Conservation (phyloP, 352 stramenopile species). For the Phytophthora europaea region DNA sequence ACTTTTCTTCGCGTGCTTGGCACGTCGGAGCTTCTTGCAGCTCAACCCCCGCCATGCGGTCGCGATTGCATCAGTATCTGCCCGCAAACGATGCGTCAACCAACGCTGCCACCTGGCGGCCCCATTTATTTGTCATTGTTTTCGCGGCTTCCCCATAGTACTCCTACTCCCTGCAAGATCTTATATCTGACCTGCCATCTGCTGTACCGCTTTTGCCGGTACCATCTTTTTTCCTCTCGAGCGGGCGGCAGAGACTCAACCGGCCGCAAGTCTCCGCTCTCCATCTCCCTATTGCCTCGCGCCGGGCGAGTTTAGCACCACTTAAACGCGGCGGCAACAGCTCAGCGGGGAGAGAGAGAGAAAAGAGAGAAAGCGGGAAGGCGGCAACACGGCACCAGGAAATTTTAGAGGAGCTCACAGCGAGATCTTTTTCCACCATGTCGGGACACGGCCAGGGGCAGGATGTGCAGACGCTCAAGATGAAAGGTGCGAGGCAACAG, state of each 20-base stretch:
- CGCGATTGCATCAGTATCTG: not conserved
- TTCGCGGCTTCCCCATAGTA: not conserved
- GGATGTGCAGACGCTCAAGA: constrained; percentile 67
- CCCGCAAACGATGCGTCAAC: not conserved
- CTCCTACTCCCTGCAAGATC: not conserved
- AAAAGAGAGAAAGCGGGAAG: not conserved
- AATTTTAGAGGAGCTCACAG: not conserved
- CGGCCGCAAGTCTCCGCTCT: constrained; percentile 12
- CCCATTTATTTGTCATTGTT: not conserved
- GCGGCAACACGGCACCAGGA: not conserved
- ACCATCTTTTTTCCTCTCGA: constrained; percentile 22
- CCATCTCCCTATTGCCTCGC: constrained; percentile 22
- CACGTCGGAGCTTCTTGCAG: constrained; percentile 3
- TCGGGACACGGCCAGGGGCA: constrained; percentile 35
- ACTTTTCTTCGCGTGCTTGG: not conserved
- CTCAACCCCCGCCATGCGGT: not conserved
- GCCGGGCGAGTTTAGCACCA: constrained; percentile 1
- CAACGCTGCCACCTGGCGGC: not conserved
- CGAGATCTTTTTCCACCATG: constrained; percentile 29
- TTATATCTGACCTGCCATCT: not conserved
- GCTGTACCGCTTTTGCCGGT: constrained; percentile 4
- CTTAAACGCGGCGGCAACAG: constrained; percentile 6
- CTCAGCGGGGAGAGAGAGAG: constrained; percentile 5
- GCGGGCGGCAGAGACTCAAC: constrained; percentile 36
- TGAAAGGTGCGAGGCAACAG: constrained; percentile 43